Evolutionary conservation across 331 rosid genomes (phyloP), one percentile per base, ranked within the genome.

Genomic region (Pyrus hybrid): DNA sequence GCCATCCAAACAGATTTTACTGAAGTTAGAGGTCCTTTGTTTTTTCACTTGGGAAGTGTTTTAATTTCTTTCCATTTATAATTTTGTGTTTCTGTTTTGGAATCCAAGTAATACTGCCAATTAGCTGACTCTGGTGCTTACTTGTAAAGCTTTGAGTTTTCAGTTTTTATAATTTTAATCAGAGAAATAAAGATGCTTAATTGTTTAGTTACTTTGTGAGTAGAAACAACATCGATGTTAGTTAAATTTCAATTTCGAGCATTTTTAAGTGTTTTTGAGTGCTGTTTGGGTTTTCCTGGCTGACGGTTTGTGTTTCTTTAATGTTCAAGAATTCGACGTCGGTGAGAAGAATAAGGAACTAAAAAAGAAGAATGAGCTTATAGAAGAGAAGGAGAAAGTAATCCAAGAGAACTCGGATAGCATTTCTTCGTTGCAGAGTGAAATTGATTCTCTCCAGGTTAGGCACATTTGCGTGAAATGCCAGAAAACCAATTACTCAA

Each of bases 401-500:
- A 79, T 92, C 51, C 70, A 78, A 65, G 91, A 86, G 47, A 85
- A 85, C 68, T 83, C 82, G n/a, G 80, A 80, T 23, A 71, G 81
- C 67, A 86, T 95, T 61, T 79, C 79, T 22, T 83, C 88, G 60
- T 66, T 95, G 83, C 83, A 88, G 81, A 86, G 76, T 68, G 96
- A 95, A 85, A 76, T 92, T 37, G 84, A 47, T 54, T 85, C 93
- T 78, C 96, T 95, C 68, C 91, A 95, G 99, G 99, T 95, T 73
- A 68, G 84, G 51, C 56, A 41, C 72, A 58, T 74, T 63, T 58
- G 26, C 54, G 68, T 65, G 16, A 6, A 33, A 57, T 65, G 43
- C 54, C 13, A 23, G 41, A 18, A 63, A 54, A 30, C 60, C 10
- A 21, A 13, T 67, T 56, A 68, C 41, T 70, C 67, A 71, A 18